These are phyloP conservation scores for Tilletia indica DNA, from an alignment of 1,284 basidiomycete species.

Conservation along the genomic window DNA sequence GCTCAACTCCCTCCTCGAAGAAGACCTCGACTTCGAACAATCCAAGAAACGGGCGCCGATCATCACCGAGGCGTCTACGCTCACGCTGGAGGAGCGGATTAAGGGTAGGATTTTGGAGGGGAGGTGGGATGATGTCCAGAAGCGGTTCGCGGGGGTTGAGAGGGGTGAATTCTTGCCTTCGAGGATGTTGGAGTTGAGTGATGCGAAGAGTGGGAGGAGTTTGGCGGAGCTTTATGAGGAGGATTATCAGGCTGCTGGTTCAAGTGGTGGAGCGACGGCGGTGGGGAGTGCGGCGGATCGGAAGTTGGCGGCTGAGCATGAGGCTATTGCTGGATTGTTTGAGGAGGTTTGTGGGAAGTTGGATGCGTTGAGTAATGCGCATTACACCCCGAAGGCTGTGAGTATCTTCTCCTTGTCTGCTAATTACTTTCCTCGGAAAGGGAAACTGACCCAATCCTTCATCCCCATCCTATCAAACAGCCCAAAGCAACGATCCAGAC, in stretches of 20 bases:
- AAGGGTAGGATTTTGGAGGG: slow-evolving; percentile 81
- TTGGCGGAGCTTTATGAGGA: slow-evolving; percentile 96
- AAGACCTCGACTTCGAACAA: slow-evolving; percentile 91
- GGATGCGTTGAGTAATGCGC: slow-evolving; percentile 89
- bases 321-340: slow-evolving; percentile 78
- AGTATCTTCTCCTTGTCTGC: slow-evolving; percentile 40
- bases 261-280: slow-evolving; percentile 58
- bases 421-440: neutral
- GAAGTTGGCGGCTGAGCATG: slow-evolving; percentile 82
- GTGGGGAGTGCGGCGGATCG: slow-evolving; percentile 72
- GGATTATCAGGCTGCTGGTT: slow-evolving; percentile 71
- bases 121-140: slow-evolving; percentile 86
- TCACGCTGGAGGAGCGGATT: slow-evolving; percentile 83
- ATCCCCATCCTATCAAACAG: slow-evolving; percentile 58
- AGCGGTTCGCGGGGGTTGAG: slow-evolving; percentile 63
- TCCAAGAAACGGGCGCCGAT: slow-evolving; percentile 81
- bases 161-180: slow-evolving; percentile 86
- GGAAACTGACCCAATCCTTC: neutral
- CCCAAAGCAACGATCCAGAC: slow-evolving; percentile 87
- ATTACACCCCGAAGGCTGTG: slow-evolving; percentile 92
- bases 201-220: slow-evolving; percentile 68
- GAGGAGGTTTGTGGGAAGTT: slow-evolving; percentile 83
- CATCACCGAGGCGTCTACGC: slow-evolving; percentile 83
- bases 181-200: slow-evolving; percentile 81
- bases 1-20: slow-evolving; percentile 84